Percentiles rank a stretch among this genome's conserved stretches.
These are phyloP conservation scores for Sphagnum fallax DNA, from an alignment of 228 moss, liverwort and hornwort genomes.

Conservation along the genomic window DNA sequence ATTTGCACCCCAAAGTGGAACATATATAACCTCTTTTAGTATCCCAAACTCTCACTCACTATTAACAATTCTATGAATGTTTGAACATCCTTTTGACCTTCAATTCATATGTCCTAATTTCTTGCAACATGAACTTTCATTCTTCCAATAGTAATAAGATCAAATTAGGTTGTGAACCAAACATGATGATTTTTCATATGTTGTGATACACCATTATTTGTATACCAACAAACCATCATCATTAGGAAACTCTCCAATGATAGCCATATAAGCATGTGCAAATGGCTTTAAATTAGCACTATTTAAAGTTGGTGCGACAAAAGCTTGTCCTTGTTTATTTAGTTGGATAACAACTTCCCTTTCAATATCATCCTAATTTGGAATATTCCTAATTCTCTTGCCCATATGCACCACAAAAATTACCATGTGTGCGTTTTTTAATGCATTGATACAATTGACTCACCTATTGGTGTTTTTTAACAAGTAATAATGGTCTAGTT, in stretches of 20 bases:
- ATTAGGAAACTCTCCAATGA: not conserved
- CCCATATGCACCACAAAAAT: not conserved
- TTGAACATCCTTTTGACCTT: not conserved
- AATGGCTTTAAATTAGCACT: not conserved
- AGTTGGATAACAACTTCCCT: no score
- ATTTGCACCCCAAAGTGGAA: not conserved
- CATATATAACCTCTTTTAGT: not conserved
- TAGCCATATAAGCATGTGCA: not conserved
- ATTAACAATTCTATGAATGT: not conserved
- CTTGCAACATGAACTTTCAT: not conserved
- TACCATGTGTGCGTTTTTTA: not conserved
- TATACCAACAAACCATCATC: not conserved
- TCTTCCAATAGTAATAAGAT: not conserved
- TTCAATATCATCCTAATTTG: no score
- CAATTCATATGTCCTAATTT: not conserved
- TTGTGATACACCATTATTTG: not conserved
- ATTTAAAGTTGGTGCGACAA: no score
- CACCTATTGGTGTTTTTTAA: not conserved
- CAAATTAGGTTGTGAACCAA: not conserved
- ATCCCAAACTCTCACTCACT: not conserved
- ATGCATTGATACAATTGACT: not conserved
- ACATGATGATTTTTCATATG: not conserved
- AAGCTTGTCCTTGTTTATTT: no score
- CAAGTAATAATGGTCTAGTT: not conserved
- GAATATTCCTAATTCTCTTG: not conserved